These are phyloP conservation scores for Begonia masoniana DNA, from an alignment of 306 rosid species.

Conservation along the genomic window DNA sequence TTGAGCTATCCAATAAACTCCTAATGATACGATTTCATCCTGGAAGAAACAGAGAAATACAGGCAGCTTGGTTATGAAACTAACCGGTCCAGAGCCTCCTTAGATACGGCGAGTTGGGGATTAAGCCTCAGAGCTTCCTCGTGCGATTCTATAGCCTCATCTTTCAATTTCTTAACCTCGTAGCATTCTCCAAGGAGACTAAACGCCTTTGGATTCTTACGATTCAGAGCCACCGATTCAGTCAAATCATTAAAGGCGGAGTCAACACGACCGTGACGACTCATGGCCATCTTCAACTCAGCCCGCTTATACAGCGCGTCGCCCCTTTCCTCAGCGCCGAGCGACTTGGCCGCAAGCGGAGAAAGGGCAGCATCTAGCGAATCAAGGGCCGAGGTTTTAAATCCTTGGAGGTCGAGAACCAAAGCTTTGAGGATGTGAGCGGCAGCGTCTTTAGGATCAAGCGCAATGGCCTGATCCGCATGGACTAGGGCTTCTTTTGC, in stretches of 20 bases:
- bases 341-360: constrained; percentile 46
- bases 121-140: constrained; percentile 50
- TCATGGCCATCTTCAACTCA: constrained; percentile 46
- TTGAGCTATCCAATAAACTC: too few species aligned
- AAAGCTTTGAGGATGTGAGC: constrained; percentile 64
- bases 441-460: constrained; percentile 79
- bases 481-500: constrained; percentile 42
- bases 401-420: constrained; percentile 65
- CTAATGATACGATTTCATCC: too few species aligned
- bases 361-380: constrained; percentile 66
- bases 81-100: constrained; percentile 47
- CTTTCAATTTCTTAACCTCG: constrained; percentile 53
- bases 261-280: constrained; percentile 29
- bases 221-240: constrained; percentile 40
- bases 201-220: constrained; percentile 40
- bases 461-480: constrained; percentile 57
- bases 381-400: constrained; percentile 63
- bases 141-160: constrained; percentile 61
- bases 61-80: constrained; percentile 8
- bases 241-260: constrained; percentile 53
- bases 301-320: constrained; percentile 76
- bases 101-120: constrained; percentile 30
- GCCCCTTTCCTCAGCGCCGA: constrained; percentile 41
- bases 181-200: constrained; percentile 62
- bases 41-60: too few species aligned